Conservation (phyloP, 2,329 filamentous ascomycete species). For the Mycogone perniciosa region DNA sequence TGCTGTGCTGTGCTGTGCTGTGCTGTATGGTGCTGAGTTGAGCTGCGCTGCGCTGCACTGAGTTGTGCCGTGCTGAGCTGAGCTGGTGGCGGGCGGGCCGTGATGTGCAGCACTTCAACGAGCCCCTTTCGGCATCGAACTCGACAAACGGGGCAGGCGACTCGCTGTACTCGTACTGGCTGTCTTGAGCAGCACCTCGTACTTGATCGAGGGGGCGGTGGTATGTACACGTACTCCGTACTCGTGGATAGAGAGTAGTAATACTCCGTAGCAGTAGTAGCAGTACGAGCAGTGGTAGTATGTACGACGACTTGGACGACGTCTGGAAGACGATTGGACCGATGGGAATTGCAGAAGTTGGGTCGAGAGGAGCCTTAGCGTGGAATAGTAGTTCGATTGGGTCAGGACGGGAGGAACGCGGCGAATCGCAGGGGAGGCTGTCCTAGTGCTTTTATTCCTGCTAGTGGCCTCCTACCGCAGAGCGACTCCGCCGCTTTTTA, state of each 20-base stretch:
- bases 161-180: too few relatives aligned
- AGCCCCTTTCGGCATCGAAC: too few relatives aligned
- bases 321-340: constrained; percentile 17
- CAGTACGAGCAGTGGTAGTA: not conserved
- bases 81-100: not conserved
- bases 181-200: too few relatives aligned
- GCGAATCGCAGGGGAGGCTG: constrained; percentile 6
- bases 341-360: constrained; percentile 20
- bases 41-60: not conserved
- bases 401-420: constrained; percentile 3
- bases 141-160: too few relatives aligned
- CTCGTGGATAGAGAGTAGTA: not conserved
- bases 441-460: too few relatives aligned
- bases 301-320: constrained; percentile 3
- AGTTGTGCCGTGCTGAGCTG: constrained; percentile 3
- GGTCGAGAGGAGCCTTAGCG: constrained; percentile 22
- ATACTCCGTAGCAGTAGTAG: too few relatives aligned
- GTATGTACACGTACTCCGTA: too few relatives aligned
- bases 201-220: too few relatives aligned
- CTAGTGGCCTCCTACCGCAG: not conserved
- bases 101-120: too few relatives aligned
- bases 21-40: not conserved
- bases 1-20: not conserved
- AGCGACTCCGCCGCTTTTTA: not conserved
- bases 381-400: constrained; percentile 19